Percentiles rank a stretch among this genome's conserved stretches.
phyloP scores from a whole-genome alignment of 1,284 basidiomycete genomes.

The Xerocomus minutiporus region DNA sequence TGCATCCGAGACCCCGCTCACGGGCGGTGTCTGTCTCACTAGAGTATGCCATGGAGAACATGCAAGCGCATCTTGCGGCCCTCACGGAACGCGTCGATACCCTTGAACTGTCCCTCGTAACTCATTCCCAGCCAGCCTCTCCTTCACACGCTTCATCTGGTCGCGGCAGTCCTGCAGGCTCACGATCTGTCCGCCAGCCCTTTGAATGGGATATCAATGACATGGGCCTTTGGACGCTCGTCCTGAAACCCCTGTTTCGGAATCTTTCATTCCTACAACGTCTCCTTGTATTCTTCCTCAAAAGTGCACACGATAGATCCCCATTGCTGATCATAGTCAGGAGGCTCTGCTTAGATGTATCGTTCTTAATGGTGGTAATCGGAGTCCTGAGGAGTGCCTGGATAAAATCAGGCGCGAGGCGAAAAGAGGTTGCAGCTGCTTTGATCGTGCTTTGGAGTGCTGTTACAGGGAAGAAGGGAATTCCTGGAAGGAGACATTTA shows the following conservation, averaged over 20 bases:
- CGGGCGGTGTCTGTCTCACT: slow-evolving; percentile 39
- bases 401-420: slow-evolving; percentile 62
- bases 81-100: slow-evolving; percentile 83
- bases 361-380: slow-evolving; percentile 61
- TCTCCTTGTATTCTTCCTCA: slow-evolving; percentile 52
- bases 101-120: slow-evolving; percentile 53
- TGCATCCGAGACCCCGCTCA: slow-evolving; percentile 40
- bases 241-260: slow-evolving; percentile 58
- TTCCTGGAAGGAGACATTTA: slow-evolving; percentile 43
- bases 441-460: slow-evolving; percentile 65
- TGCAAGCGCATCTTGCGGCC: slow-evolving; percentile 87
- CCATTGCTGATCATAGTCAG: slow-evolving; percentile 63
- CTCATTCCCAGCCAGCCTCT: slow-evolving; percentile 35
- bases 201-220: slow-evolving; percentile 65
- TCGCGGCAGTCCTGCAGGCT: slow-evolving; percentile 40
- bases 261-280: slow-evolving; percentile 45
- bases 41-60: slow-evolving; percentile 74
- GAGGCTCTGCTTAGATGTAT: slow-evolving; percentile 68
- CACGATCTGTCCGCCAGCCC: slow-evolving; percentile 23
- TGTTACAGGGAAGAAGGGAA: slow-evolving; percentile 56
- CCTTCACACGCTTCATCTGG: slow-evolving; percentile 36
- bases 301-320: slow-evolving; percentile 49
- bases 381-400: slow-evolving; percentile 54
- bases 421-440: slow-evolving; percentile 61
- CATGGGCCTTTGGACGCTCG: slow-evolving; percentile 73